Conservation (phyloP, 2,329 filamentous ascomycete species). For the Aspergillus nomiae region DNA sequence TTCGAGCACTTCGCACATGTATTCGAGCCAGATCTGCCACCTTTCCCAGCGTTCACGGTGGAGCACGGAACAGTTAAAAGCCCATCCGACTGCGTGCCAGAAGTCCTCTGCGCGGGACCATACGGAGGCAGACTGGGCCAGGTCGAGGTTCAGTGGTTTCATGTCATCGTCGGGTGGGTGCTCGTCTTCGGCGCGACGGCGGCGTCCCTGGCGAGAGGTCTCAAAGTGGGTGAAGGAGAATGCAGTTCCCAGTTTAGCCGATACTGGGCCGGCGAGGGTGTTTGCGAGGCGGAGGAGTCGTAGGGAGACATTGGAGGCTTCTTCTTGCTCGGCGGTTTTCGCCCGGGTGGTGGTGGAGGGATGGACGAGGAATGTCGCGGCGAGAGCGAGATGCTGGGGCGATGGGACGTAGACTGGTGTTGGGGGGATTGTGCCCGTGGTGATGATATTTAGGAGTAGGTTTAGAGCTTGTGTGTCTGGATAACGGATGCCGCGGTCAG, state of each 20-base stretch:
- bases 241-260: slow-evolving; percentile 68
- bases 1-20: slow-evolving; percentile 58
- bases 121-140: slow-evolving; percentile 67
- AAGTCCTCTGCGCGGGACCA: slow-evolving; percentile 82
- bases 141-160: slow-evolving; percentile 57
- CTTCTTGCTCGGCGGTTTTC: slow-evolving; percentile 59
- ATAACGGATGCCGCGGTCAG: slow-evolving; percentile 10
- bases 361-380: slow-evolving; percentile 81
- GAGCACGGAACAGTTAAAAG: slow-evolving; percentile 80
- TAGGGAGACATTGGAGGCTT: slow-evolving; percentile 68
- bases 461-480: slow-evolving; percentile 61
- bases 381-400: slow-evolving; percentile 71
- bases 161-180: slow-evolving; percentile 46
- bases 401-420: slow-evolving; percentile 66
- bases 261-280: slow-evolving; percentile 66
- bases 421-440: slow-evolving; percentile 35
- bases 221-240: slow-evolving; percentile 64
- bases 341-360: slow-evolving; percentile 76
- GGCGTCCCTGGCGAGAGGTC: slow-evolving; percentile 33
- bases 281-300: slow-evolving; percentile 70
- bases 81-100: slow-evolving; percentile 88
- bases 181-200: slow-evolving; percentile 28
- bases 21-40: slow-evolving; percentile 79
- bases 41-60: slow-evolving; percentile 75
- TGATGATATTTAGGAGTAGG: slow-evolving; percentile 57